These are phyloP conservation scores for Cladophialophora bantiana DNA, from an alignment of 2,329 filamentous ascomycete species.

Conservation along the genomic window DNA sequence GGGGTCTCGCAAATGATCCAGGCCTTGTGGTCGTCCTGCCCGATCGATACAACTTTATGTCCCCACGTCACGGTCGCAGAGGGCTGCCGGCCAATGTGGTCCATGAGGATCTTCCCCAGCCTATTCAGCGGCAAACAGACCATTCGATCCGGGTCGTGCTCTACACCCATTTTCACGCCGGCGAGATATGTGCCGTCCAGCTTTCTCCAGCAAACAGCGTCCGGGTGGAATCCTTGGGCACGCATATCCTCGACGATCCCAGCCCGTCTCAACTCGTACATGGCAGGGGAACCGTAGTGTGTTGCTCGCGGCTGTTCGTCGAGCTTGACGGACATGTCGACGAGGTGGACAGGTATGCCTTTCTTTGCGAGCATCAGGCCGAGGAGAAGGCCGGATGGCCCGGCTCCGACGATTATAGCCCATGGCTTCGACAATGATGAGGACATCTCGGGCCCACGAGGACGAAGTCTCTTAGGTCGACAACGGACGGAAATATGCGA, in stretches of 20 bases:
- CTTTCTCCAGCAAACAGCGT: conserved; percentile 55
- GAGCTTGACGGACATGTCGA: conserved; percentile 63
- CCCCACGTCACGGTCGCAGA: conserved; percentile 53
- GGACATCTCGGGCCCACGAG: not conserved
- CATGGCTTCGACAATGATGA: conserved; percentile 13
- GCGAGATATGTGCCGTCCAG: conserved; percentile 47
- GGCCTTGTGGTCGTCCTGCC: conserved; percentile 34
- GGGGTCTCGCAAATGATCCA: conserved; percentile 35
- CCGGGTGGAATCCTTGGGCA: conserved; percentile 52
- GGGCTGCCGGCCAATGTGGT: conserved; percentile 46
- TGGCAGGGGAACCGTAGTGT: conserved; percentile 66
- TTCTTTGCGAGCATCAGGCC: conserved; percentile 44
- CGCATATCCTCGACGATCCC: conserved; percentile 63
- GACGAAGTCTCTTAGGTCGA: too few species aligned
- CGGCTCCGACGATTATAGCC: conserved; percentile 45
- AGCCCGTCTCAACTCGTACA: conserved; percentile 64
- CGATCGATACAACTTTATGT: conserved; percentile 46
- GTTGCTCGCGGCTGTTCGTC: conserved; percentile 69
- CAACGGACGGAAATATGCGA: not conserved
- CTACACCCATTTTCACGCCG: conserved; percentile 43
- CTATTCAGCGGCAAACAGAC: conserved; percentile 54
- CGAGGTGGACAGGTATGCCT: conserved; percentile 44
- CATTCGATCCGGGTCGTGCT: conserved; percentile 48
- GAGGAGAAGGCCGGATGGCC: conserved; percentile 45
- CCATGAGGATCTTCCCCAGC: conserved; percentile 52